Conservation (phyloP, 345 rosid species). For the Eutrema yunnanense region DNA sequence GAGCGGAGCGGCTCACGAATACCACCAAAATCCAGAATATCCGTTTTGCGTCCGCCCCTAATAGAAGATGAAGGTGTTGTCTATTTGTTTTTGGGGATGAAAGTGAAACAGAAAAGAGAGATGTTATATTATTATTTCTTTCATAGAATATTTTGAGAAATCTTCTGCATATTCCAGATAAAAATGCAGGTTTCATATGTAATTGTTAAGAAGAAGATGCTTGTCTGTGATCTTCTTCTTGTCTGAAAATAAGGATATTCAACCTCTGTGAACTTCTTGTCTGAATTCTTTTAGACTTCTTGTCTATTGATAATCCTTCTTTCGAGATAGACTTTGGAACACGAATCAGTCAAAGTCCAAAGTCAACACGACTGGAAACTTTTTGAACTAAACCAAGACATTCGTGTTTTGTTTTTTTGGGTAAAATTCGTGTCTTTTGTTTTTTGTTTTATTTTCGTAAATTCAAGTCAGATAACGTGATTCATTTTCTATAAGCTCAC, state of each 20-base stretch:
- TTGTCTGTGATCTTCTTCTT: not conserved
- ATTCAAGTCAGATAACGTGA: not conserved
- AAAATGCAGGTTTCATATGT: not conserved
- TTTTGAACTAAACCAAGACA: not conserved
- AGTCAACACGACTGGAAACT: not conserved
- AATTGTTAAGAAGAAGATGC: not conserved
- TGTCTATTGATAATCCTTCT: not conserved
- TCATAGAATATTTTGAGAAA: not conserved
- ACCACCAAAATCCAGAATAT: too few species aligned
- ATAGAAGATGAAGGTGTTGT: not conserved
- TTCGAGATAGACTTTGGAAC: not conserved
- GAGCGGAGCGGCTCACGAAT: too few species aligned
- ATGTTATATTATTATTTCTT: constrained; percentile 12
- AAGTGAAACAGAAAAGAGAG: not conserved
- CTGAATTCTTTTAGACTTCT: not conserved
- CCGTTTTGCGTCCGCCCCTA: too few species aligned
- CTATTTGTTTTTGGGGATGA: not conserved
- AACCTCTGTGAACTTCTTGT: not conserved
- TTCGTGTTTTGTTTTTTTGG: too few species aligned
- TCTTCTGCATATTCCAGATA: not conserved
- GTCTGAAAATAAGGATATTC: not conserved
- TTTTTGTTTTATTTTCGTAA: too few species aligned
- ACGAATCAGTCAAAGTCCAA: not conserved
- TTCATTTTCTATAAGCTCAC: too few species aligned
- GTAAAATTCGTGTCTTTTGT: too few species aligned